Evolutionary conservation across 2,329 filamentous ascomycete species (phyloP).

Genomic region (Taxawa tesnikishii): DNA sequence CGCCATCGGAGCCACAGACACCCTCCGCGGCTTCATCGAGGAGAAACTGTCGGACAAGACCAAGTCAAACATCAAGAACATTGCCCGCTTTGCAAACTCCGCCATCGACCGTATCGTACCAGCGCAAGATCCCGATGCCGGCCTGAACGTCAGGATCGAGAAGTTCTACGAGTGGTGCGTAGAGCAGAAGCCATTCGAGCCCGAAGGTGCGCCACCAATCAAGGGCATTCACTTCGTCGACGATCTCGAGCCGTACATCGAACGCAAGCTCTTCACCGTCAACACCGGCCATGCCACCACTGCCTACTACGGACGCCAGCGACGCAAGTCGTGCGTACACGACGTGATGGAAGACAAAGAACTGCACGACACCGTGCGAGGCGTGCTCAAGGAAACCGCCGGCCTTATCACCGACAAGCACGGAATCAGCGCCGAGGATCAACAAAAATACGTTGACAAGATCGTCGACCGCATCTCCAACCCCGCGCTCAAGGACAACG

Average conservation of each 20-base stretch:
- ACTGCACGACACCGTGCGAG: constrained; percentile 69
- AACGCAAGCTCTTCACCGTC: constrained; percentile 98
- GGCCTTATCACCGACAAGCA: constrained; percentile 80
- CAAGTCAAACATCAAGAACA: constrained; percentile 54
- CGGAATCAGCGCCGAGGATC: constrained; percentile 59
- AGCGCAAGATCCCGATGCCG: constrained; percentile 66
- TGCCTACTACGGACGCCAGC: constrained; percentile 86
- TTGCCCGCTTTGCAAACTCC: constrained; percentile 89
- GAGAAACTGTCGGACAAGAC: constrained; percentile 58
- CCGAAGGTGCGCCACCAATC: constrained; percentile 58
- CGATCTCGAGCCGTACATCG: constrained; percentile 86
- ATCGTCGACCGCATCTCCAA: constrained; percentile 92
- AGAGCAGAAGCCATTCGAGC: constrained; percentile 72
- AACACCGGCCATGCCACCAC: constrained; percentile 96
- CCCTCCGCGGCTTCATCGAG: constrained; percentile 63
- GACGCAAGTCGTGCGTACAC: constrained; percentile 76
- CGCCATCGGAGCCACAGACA: constrained; percentile 86
- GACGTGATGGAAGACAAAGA: constrained; percentile 72
- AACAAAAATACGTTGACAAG: constrained; percentile 77
- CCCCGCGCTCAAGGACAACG: constrained; percentile 80
- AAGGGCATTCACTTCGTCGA: constrained; percentile 88
- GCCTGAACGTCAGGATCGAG: constrained; percentile 88
- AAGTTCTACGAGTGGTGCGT: constrained; percentile 99
- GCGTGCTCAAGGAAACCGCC: constrained; percentile 75
- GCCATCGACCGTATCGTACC: constrained; percentile 98